A percentile compares a stretch with the other conserved stretches of the same genome.
These are phyloP conservation scores for Gnaphalium uliginosum DNA, from an alignment of 129 eudicot species.

Conservation along the genomic window DNA sequence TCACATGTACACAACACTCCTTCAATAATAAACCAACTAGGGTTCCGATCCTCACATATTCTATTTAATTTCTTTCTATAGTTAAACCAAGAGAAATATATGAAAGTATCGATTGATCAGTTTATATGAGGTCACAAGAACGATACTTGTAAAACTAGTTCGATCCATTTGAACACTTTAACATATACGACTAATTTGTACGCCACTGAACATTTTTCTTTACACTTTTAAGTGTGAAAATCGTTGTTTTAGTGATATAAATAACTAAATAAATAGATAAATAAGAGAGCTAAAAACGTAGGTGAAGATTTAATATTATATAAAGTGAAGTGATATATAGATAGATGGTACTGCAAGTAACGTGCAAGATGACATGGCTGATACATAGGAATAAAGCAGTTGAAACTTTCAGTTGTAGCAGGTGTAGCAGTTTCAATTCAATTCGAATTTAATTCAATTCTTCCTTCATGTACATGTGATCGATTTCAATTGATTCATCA, in stretches of 20 bases:
- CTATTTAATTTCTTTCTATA: too few species aligned
- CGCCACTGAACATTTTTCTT: too few species aligned
- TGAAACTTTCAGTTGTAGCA: constrained; percentile 43
- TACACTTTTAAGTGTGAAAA: too few species aligned
- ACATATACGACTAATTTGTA: too few species aligned
- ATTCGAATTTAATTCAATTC: background rate
- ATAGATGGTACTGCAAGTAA: constrained; percentile 16
- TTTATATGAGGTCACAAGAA: too few species aligned
- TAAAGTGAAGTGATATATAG: constrained; percentile 7
- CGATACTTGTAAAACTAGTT: too few species aligned
- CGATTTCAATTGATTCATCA: constrained; percentile 17
- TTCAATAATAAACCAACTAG: background rate
- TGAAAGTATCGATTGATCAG: too few species aligned
- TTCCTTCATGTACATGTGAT: constrained; percentile 20
- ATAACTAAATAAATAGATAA: too few species aligned
- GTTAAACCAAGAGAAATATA: too few species aligned
- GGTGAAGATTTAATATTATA: constrained; percentile 10
- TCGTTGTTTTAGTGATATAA: too few species aligned
- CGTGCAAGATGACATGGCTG: constrained; percentile 29
- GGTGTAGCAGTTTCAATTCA: constrained; percentile 35
- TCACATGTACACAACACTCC: constrained; percentile 42
- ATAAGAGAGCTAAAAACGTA: constrained; percentile 29
- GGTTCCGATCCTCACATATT: background rate
- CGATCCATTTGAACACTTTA: too few species aligned
- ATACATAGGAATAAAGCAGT: constrained; percentile 32